These are phyloP conservation scores for Ophiostoma triangulosporum DNA, from an alignment of 2,329 filamentous ascomycete genomes.

Conservation along the genomic window DNA sequence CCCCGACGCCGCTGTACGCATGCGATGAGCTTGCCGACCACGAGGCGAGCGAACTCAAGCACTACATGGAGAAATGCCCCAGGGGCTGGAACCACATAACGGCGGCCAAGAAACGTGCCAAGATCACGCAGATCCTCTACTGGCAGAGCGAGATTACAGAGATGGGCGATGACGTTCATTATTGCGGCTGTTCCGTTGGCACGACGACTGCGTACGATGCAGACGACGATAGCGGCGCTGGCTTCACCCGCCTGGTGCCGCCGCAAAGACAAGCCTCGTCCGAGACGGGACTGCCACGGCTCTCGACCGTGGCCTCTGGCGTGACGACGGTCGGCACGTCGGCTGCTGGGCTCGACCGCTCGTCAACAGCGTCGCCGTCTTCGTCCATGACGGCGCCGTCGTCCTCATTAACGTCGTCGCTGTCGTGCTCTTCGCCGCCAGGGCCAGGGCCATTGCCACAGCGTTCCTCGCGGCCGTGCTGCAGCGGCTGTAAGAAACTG, in stretches of 20 bases:
- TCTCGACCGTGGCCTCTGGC: not conserved
- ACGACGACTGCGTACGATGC: not conserved
- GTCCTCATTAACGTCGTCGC: not conserved
- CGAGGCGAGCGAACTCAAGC: not conserved
- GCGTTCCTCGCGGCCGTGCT: not conserved
- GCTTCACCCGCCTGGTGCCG: not conserved
- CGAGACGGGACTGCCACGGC: not conserved
- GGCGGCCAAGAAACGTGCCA: slow-evolving; percentile 12
- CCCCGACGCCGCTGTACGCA: not conserved
- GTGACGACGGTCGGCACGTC: not conserved
- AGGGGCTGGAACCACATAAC: slow-evolving; percentile 10
- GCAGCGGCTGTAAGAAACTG: not conserved
- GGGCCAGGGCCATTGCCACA: not conserved
- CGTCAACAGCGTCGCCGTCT: not conserved
- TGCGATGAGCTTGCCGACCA: not conserved
- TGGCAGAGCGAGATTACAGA: slow-evolving; percentile 37
- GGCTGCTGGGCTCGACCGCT: not conserved
- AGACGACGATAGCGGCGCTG: not conserved
- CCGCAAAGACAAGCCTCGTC: not conserved
- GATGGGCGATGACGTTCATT: slow-evolving; percentile 16
- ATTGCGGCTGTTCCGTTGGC: slow-evolving; percentile 20
- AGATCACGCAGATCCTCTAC: slow-evolving; percentile 28
- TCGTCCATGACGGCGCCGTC: not conserved
- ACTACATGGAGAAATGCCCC: slow-evolving; percentile 3
- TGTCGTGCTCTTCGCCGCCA: not conserved